These are phyloP conservation scores for Hirschfeldia incana DNA, from an alignment of 345 rosid species.

Conservation along the genomic window DNA sequence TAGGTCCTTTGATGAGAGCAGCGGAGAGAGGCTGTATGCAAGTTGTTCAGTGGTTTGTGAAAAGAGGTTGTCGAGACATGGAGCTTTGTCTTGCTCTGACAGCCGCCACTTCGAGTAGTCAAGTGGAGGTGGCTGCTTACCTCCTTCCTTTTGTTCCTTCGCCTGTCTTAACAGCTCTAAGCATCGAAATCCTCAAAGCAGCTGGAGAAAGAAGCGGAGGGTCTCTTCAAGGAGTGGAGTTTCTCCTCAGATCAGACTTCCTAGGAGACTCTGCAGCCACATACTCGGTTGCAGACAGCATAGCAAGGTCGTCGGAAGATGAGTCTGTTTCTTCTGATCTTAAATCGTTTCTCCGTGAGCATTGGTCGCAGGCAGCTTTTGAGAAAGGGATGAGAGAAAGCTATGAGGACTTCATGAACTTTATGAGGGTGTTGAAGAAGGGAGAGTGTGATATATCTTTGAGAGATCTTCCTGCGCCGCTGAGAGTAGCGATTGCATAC, in stretches of 20 bases:
- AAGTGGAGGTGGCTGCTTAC: slow-evolving; percentile 77
- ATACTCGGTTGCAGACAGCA: slow-evolving; percentile 84
- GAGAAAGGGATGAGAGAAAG: slow-evolving; percentile 74
- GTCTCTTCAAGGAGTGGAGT: slow-evolving; percentile 92
- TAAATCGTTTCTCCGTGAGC: slow-evolving; percentile 64
- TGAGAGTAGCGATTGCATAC: slow-evolving; percentile 80
- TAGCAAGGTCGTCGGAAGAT: slow-evolving; percentile 80
- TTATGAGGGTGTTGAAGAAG: slow-evolving; percentile 62
- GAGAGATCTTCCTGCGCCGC: slow-evolving; percentile 70
- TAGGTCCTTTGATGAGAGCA: slow-evolving; percentile 94
- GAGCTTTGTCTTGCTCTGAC: slow-evolving; percentile 93
- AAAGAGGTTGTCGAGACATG: slow-evolving; percentile 82
- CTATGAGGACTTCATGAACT: slow-evolving; percentile 60
- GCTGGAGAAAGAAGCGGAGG: slow-evolving; percentile 97
- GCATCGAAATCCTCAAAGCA: slow-evolving; percentile 90
- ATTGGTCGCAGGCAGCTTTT: slow-evolving; percentile 92
- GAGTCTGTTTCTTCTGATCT: slow-evolving; percentile 74
- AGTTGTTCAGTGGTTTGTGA: slow-evolving; percentile 94
- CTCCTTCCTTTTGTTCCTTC: slow-evolving; percentile 87
- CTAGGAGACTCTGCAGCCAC: slow-evolving; percentile 79
- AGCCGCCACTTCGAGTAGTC: slow-evolving; percentile 95
- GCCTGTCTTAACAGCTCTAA: slow-evolving; percentile 80
- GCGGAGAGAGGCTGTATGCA: slow-evolving; percentile 96
- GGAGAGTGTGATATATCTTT: slow-evolving; percentile 70
- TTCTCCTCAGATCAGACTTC: slow-evolving; percentile 82